Base-by-base conservation (phyloP, 192 early-diverging fungal genomes). In the Podochytrium sp. region DNA sequence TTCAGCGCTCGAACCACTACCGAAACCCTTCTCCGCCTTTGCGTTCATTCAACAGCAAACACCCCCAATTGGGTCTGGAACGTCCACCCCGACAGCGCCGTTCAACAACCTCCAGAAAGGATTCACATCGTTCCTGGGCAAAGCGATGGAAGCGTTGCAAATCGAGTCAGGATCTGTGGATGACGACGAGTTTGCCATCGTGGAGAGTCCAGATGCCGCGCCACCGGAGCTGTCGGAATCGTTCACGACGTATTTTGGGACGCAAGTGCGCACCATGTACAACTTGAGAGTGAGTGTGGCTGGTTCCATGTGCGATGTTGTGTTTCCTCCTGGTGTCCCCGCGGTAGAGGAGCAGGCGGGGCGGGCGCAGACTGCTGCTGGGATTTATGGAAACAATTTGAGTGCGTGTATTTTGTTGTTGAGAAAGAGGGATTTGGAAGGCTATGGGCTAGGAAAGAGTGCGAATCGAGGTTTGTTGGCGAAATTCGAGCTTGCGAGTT, bases 191-290 rank as follows among this genome's bases (percentile, higher is more conserved):
- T 29, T 27, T 27, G 7, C 7, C 7, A 7, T 7, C 20, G 43
- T 16, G 10, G 23, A 55, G 30, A 23, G 16, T 23, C 30, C 30
- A 34, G 12, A 14, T 40, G 30, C 34, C 20, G 51, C 34, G 58
- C 53, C 47, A 47, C 70, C 23, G 53, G 80, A 91, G 23, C 77
- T 92, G 7, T 89, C 89, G 1, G 92, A 93, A 62, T 85, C 86
- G 1, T 93, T 92, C 73, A 92, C 91, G 0, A 89, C 92, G 20
- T 82, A 85, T 18, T 77, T 92, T 12, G 92, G 92, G 2, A 91
- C 89, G 32, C 92, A 92, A 74, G 88, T 90, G n/a, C 87, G 87
- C 34, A 86, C 88, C 5, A 92, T 90, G 27, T 90, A 92, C 65
- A 92, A 90, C 78, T 68, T 93, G 3, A 58, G 90, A 29, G 75